Conservation (phyloP, 1,139 yeast genomes). For the Pichia sp. region DNA sequence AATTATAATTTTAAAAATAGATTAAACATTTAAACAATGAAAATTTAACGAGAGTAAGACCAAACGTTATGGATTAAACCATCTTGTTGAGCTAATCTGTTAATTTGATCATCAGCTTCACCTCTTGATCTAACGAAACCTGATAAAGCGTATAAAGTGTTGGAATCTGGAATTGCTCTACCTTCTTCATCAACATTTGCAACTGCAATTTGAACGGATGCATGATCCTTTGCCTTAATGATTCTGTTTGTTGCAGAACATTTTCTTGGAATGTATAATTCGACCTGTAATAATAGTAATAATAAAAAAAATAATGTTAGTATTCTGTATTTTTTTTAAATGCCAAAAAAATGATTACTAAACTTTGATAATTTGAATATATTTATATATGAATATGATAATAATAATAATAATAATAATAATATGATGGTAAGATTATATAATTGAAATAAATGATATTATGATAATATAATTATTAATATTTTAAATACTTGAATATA, state of each 20-base stretch:
- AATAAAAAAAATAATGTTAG: slow-evolving; percentile 8
- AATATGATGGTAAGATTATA: no score
- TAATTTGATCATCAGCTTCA: slow-evolving; percentile 98
- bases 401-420: no score
- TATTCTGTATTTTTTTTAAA: background rate
- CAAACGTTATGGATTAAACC: slow-evolving; percentile 98
- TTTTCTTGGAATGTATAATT: slow-evolving; percentile 99
- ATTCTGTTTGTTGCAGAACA: slow-evolving; percentile 99
- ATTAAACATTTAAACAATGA: background rate
- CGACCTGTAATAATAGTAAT: slow-evolving; percentile 55
- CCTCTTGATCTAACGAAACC: slow-evolving; percentile 91
- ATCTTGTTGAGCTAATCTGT: slow-evolving; percentile 99
- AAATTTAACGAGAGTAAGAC: slow-evolving; percentile 92
- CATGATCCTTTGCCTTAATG: slow-evolving; percentile 99
- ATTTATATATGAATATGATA: no score
- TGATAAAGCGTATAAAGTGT: slow-evolving; percentile 92
- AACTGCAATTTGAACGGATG: slow-evolving; percentile 90
- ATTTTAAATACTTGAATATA: no score
- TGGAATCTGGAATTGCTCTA: slow-evolving; percentile 85
- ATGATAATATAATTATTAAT: no score
- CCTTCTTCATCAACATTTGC: slow-evolving; percentile 93
- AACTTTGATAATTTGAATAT: background rate
- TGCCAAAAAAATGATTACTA: background rate
- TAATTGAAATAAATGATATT: no score
- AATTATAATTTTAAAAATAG: background rate